phyloP scores from a whole-genome alignment of 176 grass and related monocot genomes.

The Phoenix dactylifera region DNA sequence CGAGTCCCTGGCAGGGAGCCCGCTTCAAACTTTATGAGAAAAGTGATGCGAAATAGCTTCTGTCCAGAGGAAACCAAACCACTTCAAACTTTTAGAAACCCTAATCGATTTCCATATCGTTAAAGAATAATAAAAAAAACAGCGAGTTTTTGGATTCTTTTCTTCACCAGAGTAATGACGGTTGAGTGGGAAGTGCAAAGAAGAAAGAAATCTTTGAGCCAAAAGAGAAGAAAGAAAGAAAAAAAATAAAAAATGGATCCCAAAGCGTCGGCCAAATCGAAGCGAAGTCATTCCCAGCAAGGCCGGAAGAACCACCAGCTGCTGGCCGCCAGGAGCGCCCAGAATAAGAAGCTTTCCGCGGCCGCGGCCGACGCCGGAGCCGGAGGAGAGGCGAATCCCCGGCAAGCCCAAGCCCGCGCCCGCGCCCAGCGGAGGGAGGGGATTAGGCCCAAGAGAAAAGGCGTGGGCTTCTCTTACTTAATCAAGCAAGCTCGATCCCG shows the following conservation, averaged over 20 bases:
- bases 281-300: slow-evolving; percentile 72
- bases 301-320: slow-evolving; percentile 57
- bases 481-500: slow-evolving; percentile 62
- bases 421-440: slow-evolving; percentile 20
- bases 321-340: slow-evolving; percentile 32
- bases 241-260: slow-evolving; percentile 55
- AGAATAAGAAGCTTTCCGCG: slow-evolving; percentile 37
- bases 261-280: slow-evolving; percentile 83
- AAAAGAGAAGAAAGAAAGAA: background rate
- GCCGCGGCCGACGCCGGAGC: background rate
- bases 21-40: too few relatives aligned
- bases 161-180: too few relatives aligned
- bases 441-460: slow-evolving; percentile 63
- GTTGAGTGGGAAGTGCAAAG: too few relatives aligned
- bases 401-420: background rate
- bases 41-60: too few relatives aligned
- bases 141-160: too few relatives aligned
- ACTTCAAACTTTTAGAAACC: too few relatives aligned
- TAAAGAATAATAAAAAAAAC: too few relatives aligned
- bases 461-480: slow-evolving; percentile 59
- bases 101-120: too few relatives aligned
- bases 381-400: slow-evolving; percentile 11
- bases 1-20: too few relatives aligned
- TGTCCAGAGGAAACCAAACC: too few relatives aligned
- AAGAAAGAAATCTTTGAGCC: too few relatives aligned